phyloP scores from a whole-genome alignment of 306 rosid species.

The Cicer chorassanicum region DNA sequence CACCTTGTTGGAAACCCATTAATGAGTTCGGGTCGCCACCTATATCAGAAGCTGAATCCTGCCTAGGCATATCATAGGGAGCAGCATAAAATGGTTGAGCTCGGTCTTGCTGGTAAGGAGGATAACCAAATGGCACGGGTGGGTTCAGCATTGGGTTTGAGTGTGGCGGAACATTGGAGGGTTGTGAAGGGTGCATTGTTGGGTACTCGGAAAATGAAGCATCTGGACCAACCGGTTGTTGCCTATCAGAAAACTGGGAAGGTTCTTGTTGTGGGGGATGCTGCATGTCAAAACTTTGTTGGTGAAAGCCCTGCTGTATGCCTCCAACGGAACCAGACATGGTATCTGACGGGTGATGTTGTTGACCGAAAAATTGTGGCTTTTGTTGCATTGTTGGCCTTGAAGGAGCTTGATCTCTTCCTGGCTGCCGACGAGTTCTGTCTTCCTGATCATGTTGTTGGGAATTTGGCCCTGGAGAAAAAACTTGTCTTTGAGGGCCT shows the following conservation, averaged over 20 bases:
- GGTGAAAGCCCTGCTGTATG: conserved; percentile 56
- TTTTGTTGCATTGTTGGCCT: conserved; percentile 66
- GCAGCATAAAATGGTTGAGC: conserved; percentile 73
- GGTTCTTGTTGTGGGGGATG: conserved; percentile 67
- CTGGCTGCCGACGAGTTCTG: conserved; percentile 68
- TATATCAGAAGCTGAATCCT: conserved; percentile 68
- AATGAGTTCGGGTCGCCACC: conserved; percentile 74
- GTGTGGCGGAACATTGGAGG: conserved; percentile 62
- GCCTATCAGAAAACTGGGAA: conserved; percentile 69
- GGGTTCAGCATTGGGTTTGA: conserved; percentile 76
- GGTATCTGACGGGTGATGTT: conserved; percentile 62
- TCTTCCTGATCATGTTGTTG: conserved; percentile 84
- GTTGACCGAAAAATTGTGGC: conserved; percentile 76
- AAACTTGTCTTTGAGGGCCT: conserved; percentile 70
- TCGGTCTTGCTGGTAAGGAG: conserved; percentile 76
- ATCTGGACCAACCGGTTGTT: conserved; percentile 68
- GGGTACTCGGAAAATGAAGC: conserved; percentile 69
- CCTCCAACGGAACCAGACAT: conserved; percentile 52
- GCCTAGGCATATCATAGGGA: conserved; percentile 75
- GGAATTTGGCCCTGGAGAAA: conserved; percentile 83
- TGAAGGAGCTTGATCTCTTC: conserved; percentile 76
- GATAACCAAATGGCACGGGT: conserved; percentile 68
- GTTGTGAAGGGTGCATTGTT: conserved; percentile 67
- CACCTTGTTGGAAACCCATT: conserved; percentile 77
- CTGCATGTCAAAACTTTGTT: conserved; percentile 81